Evolutionary conservation across 768 basidiomycete species (phyloP).

Genomic region (Ephemerocybe angulata): DNA sequence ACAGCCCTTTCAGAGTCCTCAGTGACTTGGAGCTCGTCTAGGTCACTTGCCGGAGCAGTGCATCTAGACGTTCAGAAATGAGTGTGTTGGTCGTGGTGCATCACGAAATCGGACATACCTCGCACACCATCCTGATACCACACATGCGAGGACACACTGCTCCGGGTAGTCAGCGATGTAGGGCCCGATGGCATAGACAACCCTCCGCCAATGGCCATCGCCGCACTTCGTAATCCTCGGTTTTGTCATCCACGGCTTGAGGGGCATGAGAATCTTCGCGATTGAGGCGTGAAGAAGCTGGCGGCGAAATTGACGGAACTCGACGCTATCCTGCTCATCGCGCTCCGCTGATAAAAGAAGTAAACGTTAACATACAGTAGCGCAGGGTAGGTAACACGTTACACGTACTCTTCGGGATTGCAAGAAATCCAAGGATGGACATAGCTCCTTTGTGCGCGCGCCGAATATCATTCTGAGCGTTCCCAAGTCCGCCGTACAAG

Average conservation of each 20-base stretch:
- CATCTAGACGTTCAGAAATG: not conserved
- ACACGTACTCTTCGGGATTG: conserved; percentile 21
- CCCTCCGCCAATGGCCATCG: conserved; percentile 22
- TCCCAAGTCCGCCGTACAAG: conserved; percentile 30
- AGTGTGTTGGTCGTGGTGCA: not conserved
- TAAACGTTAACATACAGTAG: not conserved
- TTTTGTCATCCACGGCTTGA: not conserved
- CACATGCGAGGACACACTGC: conserved; percentile 18
- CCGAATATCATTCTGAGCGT: conserved; percentile 27
- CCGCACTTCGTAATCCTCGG: conserved; percentile 12
- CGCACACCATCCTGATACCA: conserved; percentile 24
- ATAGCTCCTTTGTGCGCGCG: conserved; percentile 30
- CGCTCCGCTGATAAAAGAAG: not conserved
- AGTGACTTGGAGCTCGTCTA: not conserved
- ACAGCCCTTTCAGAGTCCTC: too few species aligned
- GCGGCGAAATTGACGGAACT: not conserved
- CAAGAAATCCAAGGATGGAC: conserved; percentile 25
- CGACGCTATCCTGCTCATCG: not conserved
- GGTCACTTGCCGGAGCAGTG: not conserved
- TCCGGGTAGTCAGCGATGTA: conserved; percentile 30
- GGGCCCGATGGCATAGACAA: conserved; percentile 22
- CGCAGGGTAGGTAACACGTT: too few species aligned
- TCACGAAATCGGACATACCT: conserved; percentile 16
- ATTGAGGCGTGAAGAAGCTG: conserved; percentile 3
- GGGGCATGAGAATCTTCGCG: conserved; percentile 1